A percentile compares a stretch with the other conserved stretches of the same genome.
Evolutionary conservation across 345 rosid genomes (phyloP).

Genomic region (Draba incana): DNA sequence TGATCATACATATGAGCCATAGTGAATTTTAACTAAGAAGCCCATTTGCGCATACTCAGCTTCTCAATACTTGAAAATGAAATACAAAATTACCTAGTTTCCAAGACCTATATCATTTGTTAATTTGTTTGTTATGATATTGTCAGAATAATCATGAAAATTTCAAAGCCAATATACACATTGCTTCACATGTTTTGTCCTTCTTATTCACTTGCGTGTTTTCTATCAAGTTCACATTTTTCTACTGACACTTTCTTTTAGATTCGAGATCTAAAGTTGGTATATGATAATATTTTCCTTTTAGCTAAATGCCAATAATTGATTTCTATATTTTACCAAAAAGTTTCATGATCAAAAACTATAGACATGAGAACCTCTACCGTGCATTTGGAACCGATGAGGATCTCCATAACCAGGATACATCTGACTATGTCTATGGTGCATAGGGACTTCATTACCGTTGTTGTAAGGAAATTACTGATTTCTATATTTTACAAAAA

Average conservation of each 20-base stretch:
- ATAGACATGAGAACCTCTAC: too few relatives aligned
- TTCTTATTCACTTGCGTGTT: conserved; percentile 20
- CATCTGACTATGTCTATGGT: too few relatives aligned
- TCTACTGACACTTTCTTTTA: conserved; percentile 22
- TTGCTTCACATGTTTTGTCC: conserved; percentile 31
- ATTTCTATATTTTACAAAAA: neutral
- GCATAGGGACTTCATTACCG: too few relatives aligned
- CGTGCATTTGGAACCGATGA: too few relatives aligned
- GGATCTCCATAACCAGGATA: too few relatives aligned
- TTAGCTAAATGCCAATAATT: neutral
- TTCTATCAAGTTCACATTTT: conserved; percentile 24
- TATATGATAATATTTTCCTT: conserved; percentile 14
- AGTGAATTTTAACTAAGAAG: neutral
- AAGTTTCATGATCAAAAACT: neutral
- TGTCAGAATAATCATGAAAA: conserved; percentile 16
- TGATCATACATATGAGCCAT: neutral
- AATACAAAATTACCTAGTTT: neutral
- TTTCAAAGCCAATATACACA: conserved; percentile 8
- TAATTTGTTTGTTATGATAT: neutral
- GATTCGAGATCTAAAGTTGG: conserved; percentile 1
- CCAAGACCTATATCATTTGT: neutral
- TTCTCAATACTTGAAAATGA: neutral
- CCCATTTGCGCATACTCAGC: conserved; percentile 4
- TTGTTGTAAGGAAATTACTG: too few relatives aligned
- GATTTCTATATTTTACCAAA: neutral